These are phyloP conservation scores for Mycena chlorophos DNA, from an alignment of 768 basidiomycete genomes.

Conservation along the genomic window DNA sequence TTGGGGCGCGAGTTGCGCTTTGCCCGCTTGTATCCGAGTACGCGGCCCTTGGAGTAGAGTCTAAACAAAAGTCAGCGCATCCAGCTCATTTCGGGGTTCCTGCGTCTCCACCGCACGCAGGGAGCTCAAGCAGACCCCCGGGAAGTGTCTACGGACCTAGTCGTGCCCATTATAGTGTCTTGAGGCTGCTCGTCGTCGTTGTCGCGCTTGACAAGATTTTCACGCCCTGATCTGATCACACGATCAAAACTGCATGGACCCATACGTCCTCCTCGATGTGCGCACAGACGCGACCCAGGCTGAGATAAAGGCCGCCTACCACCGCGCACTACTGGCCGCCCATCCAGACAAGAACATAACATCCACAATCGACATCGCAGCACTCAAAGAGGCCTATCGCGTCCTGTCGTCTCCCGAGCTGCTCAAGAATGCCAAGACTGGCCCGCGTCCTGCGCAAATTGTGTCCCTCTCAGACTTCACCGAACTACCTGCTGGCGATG, in stretches of 20 bases:
- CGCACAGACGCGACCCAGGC: conserved; percentile 45
- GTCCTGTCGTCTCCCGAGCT: conserved; percentile 53
- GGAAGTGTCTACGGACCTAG: conserved; percentile 11
- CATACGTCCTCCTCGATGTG: conserved; percentile 61
- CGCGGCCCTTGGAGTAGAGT: conserved; percentile 94
- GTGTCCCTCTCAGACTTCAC: conserved; percentile 77
- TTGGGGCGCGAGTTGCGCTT: conserved; percentile 96
- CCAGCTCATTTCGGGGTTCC: conserved; percentile 4
- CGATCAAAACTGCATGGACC: conserved; percentile 45
- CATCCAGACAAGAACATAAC: conserved; percentile 63
- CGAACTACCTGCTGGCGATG: conserved; percentile 35
- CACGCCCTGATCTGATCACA: not conserved
- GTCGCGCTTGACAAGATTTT: not conserved
- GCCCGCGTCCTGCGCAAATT: conserved; percentile 72
- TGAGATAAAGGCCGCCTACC: conserved; percentile 65
- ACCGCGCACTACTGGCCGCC: conserved; percentile 53
- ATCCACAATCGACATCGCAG: conserved; percentile 44
- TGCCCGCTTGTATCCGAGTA: conserved; percentile 97
- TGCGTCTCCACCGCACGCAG: not conserved
- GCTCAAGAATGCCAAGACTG: conserved; percentile 25
- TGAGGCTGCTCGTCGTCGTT: not conserved
- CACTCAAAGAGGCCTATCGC: conserved; percentile 67
- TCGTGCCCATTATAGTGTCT: conserved; percentile 17
- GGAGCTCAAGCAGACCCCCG: not conserved
- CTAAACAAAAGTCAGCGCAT: conserved; percentile 42